Evolutionary conservation across 139 green algal species (phyloP), one percentile per base, ranked within the genome.

Genomic region (Nannochloris sp.): DNA sequence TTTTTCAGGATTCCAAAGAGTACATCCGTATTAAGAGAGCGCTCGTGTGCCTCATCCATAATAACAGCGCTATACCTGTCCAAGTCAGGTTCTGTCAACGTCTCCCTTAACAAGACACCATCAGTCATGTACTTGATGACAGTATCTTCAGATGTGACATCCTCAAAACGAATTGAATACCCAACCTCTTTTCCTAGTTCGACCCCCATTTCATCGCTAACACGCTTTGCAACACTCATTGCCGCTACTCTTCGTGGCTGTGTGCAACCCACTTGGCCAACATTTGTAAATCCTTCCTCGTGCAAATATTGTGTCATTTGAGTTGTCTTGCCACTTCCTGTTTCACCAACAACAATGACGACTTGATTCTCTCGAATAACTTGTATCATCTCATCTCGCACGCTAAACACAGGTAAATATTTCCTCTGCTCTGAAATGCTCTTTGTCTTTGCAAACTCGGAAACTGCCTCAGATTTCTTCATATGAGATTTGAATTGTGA

Each of bases 101-200:
- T 94, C 78, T 97, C 93, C 0, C 91, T 66, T 62, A 99, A 82
- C 76, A 98, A 83, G 74, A 98, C 89, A 36, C 89, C 89, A 60
- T 96, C 89, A 10, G 87, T 92, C 87, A 92, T 95, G 79, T 92
- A 95, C 67, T 90, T 90, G 75, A 96, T 95, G 50, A 89, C n/a
- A 3, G 87, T 94, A 25, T 89, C 79, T 2, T 37, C 23, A 27
- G 43, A 64, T 11, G 93, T 99, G 85, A 83, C 88, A 79, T 99
- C 93, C 81, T 99, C 93, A 68, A 99, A 99, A 14, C 93, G 91
- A 53, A 99, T 97, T 34, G 90, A 78, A 72, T 99, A 99, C 31
- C 89, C 89, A 5, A 96, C 84, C 68, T 90, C 72, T 46, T 5
- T 44, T 24, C 69, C 63, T 24, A 79, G 62, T 18, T 73, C 59